Base-by-base conservation (phyloP, 1,139 yeast species). In the Hyphopichia wangnamkhiaoensis region DNA sequence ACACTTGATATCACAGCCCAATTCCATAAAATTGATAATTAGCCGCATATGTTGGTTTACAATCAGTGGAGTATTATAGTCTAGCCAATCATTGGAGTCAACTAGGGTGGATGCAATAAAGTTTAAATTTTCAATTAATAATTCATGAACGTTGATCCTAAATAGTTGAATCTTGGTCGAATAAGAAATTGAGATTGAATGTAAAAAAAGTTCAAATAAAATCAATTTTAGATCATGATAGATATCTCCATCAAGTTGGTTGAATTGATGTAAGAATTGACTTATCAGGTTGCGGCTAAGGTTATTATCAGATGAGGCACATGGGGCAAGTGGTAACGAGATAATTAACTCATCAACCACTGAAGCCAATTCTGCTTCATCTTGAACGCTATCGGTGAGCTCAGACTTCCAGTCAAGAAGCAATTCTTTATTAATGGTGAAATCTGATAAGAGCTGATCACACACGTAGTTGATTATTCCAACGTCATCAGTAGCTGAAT, bases 351-450 rank as follows among this genome's bases (percentile, higher is more conserved):
- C 37, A 14, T 34, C 32, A 8, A 28, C 25, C 14, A 35, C 16
- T 14, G 33, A 30, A n/a, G 23, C 10, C 26, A 36, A 26, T 25
- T 24, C 36, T 2, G 35, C 4, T 10, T 24, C 19, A 13, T 40
- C 40, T 6, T 19, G 21, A 19, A 30, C n/a, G n/a, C 33, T 30
- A 19, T 30, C 33, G 3, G 24, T n/a, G 5, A 30, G 15, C 24
- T 20, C 17, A 15, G 65, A 52, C 42, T 67, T 69, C 76, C 76
- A 71, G 42, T 64, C 61, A 37, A 41, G 28, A 12, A 71, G 51
- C 12, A 61, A 44, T 3, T 58, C 63, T 30, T 45, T 46, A 41
- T 71, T 61, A 34, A 71, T 45, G n/a, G 52, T 45, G 39, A 52
- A 56, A 29, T 52, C 51, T 7, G 63, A 54, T 31, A 65, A 50